Evolutionary conservation across 148 eudicot genomes (phyloP).

Genomic region (Silene latifolia): DNA sequence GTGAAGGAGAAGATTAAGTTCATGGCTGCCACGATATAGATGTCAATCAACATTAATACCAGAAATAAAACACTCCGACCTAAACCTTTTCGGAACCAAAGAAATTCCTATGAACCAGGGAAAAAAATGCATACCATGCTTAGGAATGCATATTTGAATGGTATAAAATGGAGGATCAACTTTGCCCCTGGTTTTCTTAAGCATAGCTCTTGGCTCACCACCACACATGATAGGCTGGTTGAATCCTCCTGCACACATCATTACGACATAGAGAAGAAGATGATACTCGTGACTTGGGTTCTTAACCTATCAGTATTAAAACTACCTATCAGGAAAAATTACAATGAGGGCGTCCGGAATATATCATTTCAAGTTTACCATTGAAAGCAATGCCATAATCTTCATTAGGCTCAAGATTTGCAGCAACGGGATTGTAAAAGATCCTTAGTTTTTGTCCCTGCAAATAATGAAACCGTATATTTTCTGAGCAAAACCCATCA

Average conservation of each 20-base stretch:
- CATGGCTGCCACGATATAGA: constrained; percentile 43
- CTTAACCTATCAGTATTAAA: no score
- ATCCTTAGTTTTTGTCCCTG: constrained; percentile 77
- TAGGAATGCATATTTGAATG: constrained; percentile 84
- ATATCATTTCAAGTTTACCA: constrained; percentile 35
- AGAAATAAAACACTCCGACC: no score
- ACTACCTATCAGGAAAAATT: no score
- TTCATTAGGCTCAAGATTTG: constrained; percentile 65
- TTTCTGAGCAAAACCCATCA: neutral
- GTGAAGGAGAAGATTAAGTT: constrained; percentile 87
- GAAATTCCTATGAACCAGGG: neutral
- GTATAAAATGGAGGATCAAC: constrained; percentile 72
- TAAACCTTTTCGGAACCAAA: no score
- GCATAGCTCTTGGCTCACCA: constrained; percentile 92
- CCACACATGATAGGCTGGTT: constrained; percentile 99
- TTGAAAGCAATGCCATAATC: constrained; percentile 83
- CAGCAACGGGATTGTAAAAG: constrained; percentile 82
- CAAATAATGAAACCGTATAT: neutral
- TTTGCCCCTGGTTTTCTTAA: constrained; percentile 65
- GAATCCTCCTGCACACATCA: constrained; percentile 62
- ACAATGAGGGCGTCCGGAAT: neutral
- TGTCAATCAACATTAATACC: neutral
- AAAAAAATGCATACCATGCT: constrained; percentile 58
- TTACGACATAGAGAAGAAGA: neutral
- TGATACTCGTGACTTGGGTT: no score